Evolutionary conservation across 306 rosid genomes (phyloP).

Genomic region (Hippophae rhamnoides): DNA sequence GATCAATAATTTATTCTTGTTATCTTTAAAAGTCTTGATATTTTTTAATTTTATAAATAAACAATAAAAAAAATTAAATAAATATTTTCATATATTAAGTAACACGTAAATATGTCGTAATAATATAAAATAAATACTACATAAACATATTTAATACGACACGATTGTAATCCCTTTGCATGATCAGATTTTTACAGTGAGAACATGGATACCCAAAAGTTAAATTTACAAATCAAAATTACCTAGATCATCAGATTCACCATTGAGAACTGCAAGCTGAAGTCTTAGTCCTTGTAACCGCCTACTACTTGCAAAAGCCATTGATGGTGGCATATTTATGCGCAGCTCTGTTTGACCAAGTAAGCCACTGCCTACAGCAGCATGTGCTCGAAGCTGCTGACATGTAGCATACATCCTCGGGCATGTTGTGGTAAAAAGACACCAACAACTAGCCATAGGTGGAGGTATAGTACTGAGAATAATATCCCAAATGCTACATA

Average conservation of each 20-base stretch:
- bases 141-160: too few relatives aligned
- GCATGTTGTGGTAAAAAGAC: conserved; percentile 27
- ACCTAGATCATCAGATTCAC: conserved; percentile 30
- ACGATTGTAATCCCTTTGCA: background rate
- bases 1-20: too few relatives aligned
- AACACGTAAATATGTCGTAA: too few relatives aligned
- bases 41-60: too few relatives aligned
- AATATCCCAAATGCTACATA: background rate
- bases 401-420: conserved; percentile 30
- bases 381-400: conserved; percentile 27
- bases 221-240: background rate
- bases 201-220: background rate
- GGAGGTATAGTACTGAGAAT: background rate
- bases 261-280: conserved; percentile 27
- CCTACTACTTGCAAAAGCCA: conserved; percentile 25
- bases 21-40: too few relatives aligned
- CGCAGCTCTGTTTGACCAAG: conserved; percentile 26
- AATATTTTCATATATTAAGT: too few relatives aligned
- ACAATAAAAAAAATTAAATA: too few relatives aligned
- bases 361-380: conserved; percentile 24
- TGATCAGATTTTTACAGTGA: background rate
- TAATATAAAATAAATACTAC: too few relatives aligned
- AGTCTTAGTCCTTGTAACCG: conserved; percentile 29
- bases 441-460: conserved; percentile 29
- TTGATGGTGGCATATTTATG: conserved; percentile 25